Evolutionary conservation across 768 basidiomycete species (phyloP), one percentile per base, ranked within the genome.

Genomic region (Phanerochaete carnosa): DNA sequence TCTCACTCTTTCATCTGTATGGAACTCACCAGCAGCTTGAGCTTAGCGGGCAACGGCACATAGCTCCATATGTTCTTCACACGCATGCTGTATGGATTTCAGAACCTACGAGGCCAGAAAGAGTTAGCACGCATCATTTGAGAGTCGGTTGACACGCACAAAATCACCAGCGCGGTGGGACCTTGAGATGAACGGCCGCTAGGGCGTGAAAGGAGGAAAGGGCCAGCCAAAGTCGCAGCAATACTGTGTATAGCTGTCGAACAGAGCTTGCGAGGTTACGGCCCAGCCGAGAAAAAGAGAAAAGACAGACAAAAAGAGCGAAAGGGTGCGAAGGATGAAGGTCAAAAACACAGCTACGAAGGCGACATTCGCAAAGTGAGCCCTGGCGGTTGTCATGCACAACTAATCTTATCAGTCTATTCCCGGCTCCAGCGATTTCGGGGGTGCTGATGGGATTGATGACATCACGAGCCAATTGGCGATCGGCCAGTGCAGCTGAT

Each of bases 21-120:
- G 23, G 50, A 46, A 77, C 80, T 68, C 65, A 86, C 86, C 61
- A 84, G 71, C 55, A 85, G 74, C 65, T 73, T 81, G 49, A 79
- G 58, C 65, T 78, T 78, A 6, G 74, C 63, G 25, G 73, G 70
- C 46, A 77, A 61, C 46, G 78, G 76, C 59, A 78, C 56, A 64
- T 70, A 68, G 55, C 66, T 59, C 75, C 77, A 74, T 47, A 80
- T 32, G 57, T 77, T 69, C 58, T 78, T 77, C 25, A 74, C 65
- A 59, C 75, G 77, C 79, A 82, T 80, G 53, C 59, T 65, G 60
- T 53, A 32, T n/a, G 39, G 19, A 28, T 57, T 25, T 32, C 25
- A 50, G 9, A 43, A 59, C 28, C 35, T 49, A 25, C 16, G 19
- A 19, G 19, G 19, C 39, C 39, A 43, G 16, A 9, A 39, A 43